These are phyloP conservation scores for Trichophyton simii DNA, from an alignment of 2,329 filamentous ascomycete genomes.

Conservation along the genomic window DNA sequence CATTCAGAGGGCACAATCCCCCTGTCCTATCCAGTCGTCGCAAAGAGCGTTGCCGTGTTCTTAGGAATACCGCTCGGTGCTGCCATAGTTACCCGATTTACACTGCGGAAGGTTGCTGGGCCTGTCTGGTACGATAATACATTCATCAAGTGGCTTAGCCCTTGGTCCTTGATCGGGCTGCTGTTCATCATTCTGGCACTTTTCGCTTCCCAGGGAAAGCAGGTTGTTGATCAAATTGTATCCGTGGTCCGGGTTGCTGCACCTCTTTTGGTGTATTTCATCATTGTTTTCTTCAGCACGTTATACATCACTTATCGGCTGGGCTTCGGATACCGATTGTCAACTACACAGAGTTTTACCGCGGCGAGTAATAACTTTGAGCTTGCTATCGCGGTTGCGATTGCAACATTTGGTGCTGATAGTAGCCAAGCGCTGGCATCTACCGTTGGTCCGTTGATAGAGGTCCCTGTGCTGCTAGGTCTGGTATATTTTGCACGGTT, in stretches of 20 bases:
- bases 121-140: constrained; percentile 51
- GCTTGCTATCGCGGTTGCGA: constrained; percentile 75
- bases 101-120: constrained; percentile 43
- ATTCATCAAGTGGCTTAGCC: constrained; percentile 58
- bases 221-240: constrained; percentile 71
- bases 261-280: constrained; percentile 70
- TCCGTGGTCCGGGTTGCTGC: constrained; percentile 70
- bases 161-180: constrained; percentile 68
- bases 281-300: constrained; percentile 59
- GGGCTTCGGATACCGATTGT: constrained; percentile 61
- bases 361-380: constrained; percentile 92
- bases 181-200: constrained; percentile 78
- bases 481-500: constrained; percentile 63
- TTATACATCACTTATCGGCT: constrained; percentile 48
- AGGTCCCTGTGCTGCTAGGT: constrained; percentile 67
- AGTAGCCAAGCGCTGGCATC: constrained; percentile 71
- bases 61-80: constrained; percentile 72
- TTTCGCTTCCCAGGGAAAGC: constrained; percentile 66
- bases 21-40: constrained; percentile 54
- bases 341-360: constrained; percentile 70
- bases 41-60: constrained; percentile 71
- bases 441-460: constrained; percentile 74
- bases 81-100: constrained; percentile 62
- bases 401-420: constrained; percentile 64
- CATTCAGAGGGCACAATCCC: constrained; percentile 30